These are phyloP conservation scores for Lyophyllum atratum DNA, from an alignment of 768 basidiomycete species.

Conservation along the genomic window DNA sequence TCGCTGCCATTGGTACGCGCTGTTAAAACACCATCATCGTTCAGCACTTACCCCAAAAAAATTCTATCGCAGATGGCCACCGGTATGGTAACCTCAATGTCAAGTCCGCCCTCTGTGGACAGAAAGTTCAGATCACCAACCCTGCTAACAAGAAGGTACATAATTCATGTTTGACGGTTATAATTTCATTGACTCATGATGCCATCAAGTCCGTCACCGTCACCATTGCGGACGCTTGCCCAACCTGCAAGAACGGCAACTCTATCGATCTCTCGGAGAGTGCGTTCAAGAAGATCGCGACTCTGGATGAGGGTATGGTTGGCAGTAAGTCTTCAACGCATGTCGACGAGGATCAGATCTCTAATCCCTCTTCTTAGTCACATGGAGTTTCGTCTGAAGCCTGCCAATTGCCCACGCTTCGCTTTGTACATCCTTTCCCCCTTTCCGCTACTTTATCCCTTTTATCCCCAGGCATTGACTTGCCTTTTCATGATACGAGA, in stretches of 20 bases:
- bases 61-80: conserved; percentile 39
- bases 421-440: conserved; percentile 44
- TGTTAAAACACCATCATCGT: not conserved
- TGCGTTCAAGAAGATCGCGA: conserved; percentile 65
- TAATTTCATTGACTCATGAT: conserved; percentile 2
- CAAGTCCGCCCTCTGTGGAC: conserved; percentile 64
- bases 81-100: conserved; percentile 51
- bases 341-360: not conserved
- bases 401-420: conserved; percentile 16
- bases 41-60: conserved; percentile 1
- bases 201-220: conserved; percentile 50
- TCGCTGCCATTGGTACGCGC: conserved; percentile 65
- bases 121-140: conserved; percentile 65
- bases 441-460: not conserved
- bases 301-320: conserved; percentile 51
- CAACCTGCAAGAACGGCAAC: conserved; percentile 64
- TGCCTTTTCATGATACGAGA: conserved; percentile 4
- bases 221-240: conserved; percentile 79
- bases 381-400: conserved; percentile 36
- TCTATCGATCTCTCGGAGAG: conserved; percentile 75
- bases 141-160: conserved; percentile 50
- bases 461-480: conserved; percentile 4
- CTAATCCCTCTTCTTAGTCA: conserved; percentile 28
- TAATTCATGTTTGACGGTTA: not conserved
- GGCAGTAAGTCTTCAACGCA: conserved; percentile 44